These are phyloP conservation scores for Wickerhamomyces sp. DNA, from an alignment of 1,139 yeast genomes.

Conservation along the genomic window DNA sequence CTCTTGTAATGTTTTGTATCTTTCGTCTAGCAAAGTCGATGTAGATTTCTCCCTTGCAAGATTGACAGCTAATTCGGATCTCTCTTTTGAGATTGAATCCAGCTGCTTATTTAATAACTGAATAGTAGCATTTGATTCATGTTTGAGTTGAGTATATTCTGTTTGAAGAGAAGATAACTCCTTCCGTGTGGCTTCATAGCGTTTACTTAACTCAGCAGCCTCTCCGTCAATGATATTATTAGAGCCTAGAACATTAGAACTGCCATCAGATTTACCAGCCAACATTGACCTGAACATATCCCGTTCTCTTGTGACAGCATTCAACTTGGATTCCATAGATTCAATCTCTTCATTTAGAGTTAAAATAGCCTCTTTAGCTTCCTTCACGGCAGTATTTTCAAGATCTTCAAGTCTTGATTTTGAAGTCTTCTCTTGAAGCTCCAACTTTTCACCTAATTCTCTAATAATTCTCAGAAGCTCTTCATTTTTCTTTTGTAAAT, in stretches of 20 bases:
- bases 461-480: conserved; percentile 66
- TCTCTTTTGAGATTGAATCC: conserved; percentile 39
- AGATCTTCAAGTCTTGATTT: conserved; percentile 40
- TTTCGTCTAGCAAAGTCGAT: conserved; percentile 41
- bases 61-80: conserved; percentile 40
- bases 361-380: conserved; percentile 73
- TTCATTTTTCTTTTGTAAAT: conserved; percentile 69
- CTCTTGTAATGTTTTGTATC: conserved; percentile 33
- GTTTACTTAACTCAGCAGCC: conserved; percentile 26
- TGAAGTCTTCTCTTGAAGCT: conserved; percentile 41
- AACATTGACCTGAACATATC: conserved; percentile 55
- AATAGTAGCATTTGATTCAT: conserved; percentile 39
- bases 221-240: conserved; percentile 32
- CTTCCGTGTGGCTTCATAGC: conserved; percentile 29
- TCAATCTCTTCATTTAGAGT: conserved; percentile 61
- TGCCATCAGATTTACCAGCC: conserved; percentile 21
- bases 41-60: conserved; percentile 45
- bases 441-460: conserved; percentile 65
- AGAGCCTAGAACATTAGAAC: conserved; percentile 15
- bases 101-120: conserved; percentile 38
- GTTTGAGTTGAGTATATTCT: conserved; percentile 32
- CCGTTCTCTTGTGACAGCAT: conserved; percentile 56
- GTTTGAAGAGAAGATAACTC: conserved; percentile 31
- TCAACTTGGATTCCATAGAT: conserved; percentile 44
- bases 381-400: conserved; percentile 60